Conservation (phyloP, 2,329 filamentous ascomycete genomes). For the Dendryphion nanum region DNA sequence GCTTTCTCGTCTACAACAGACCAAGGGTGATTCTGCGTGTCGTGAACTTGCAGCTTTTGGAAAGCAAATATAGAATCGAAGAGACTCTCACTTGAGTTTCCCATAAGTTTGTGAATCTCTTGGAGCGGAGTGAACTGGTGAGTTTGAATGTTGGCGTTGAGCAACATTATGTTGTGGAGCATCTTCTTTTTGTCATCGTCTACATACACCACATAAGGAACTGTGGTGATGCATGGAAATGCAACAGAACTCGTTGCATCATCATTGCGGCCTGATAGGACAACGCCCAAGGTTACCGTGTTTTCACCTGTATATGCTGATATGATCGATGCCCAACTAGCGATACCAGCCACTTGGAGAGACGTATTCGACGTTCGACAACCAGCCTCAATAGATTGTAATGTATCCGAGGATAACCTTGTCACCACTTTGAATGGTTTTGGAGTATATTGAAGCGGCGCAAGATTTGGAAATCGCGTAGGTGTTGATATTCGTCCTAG, state of each 20-base stretch:
- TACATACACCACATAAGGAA: conserved; percentile 68
- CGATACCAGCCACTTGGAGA: conserved; percentile 72
- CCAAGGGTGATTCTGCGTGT: conserved; percentile 50
- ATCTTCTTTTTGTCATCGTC: conserved; percentile 55
- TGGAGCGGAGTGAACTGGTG: conserved; percentile 71
- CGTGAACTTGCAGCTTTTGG: conserved; percentile 56
- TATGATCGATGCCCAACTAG: conserved; percentile 74
- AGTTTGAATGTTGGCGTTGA: conserved; percentile 63
- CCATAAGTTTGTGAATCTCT: conserved; percentile 71
- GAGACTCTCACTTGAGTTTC: conserved; percentile 61
- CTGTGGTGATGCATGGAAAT: conserved; percentile 79
- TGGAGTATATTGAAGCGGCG: conserved; percentile 53
- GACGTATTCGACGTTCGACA: conserved; percentile 65
- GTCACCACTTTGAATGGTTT: conserved; percentile 37
- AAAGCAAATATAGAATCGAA: conserved; percentile 88
- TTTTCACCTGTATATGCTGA: conserved; percentile 74
- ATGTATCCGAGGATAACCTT: conserved; percentile 40
- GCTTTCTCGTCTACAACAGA: conserved; percentile 63
- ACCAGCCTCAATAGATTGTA: conserved; percentile 52
- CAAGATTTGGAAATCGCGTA: conserved; percentile 74
- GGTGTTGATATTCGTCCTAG: conserved; percentile 55
- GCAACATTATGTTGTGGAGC: conserved; percentile 62
- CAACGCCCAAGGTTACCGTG: conserved; percentile 73
- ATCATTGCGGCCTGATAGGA: conserved; percentile 70
- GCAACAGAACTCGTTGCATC: conserved; percentile 58